phyloP scores from a whole-genome alignment of 345 rosid genomes.

The sweet orange (Citrus sinensis) region DVS_A1.0 CM039166.1:14734501-14735000 shows the following conservation, averaged over 20 bases:
- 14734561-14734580: not conserved
- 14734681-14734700: conserved; percentile 7
- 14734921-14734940: not conserved
- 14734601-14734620: not conserved
- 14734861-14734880: conserved; percentile 36
- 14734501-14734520: not conserved
- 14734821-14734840: conserved; percentile 24
- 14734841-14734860: conserved; percentile 22
- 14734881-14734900: not conserved
- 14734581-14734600: not conserved
- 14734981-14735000: conserved; percentile 40
- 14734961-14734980: conserved; percentile 34
- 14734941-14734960: not conserved
- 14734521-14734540: not conserved
- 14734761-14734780: conserved; percentile 53
- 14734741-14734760: conserved; percentile 54
- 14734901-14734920: not conserved
- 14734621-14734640: not conserved
- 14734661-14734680: conserved; percentile 25
- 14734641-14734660: conserved; percentile 20
- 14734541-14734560: not conserved
- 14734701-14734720: conserved; percentile 35
- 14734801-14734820: conserved; percentile 54
- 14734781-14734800: conserved; percentile 51
- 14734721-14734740: conserved; percentile 41